Evolutionary conservation across 495 filamentous ascomycete genomes (phyloP).

Genomic region (Hypoxylon trugodes): DNA sequence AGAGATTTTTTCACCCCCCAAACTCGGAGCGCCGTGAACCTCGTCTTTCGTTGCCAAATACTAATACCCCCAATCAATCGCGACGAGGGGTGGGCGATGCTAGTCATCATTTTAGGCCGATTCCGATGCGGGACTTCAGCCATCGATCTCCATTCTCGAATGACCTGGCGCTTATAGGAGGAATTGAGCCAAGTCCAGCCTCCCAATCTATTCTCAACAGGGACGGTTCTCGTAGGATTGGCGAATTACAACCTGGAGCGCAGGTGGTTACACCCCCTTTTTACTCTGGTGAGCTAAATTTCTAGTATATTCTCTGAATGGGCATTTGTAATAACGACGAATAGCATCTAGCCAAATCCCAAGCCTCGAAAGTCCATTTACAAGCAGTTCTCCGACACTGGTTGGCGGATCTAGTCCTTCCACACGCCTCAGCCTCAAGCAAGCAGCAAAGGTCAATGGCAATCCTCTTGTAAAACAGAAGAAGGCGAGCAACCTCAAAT

Average conservation of each 20-base stretch:
- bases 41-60: conserved; percentile 32
- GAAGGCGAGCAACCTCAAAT: conserved; percentile 25
- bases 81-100: conserved; percentile 40
- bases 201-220: conserved; percentile 10
- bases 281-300: conserved; percentile 42
- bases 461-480: conserved; percentile 21
- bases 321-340: conserved; percentile 23
- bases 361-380: conserved; percentile 18
- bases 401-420: conserved; percentile 51
- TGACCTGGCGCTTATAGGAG: background rate
- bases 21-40: conserved; percentile 12
- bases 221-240: conserved; percentile 28
- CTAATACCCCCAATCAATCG: conserved; percentile 13
- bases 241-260: conserved; percentile 38
- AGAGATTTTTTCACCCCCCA: background rate
- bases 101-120: conserved; percentile 39
- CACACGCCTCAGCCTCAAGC: conserved; percentile 44
- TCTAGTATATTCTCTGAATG: background rate
- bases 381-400: conserved; percentile 47
- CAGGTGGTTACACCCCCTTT: conserved; percentile 46
- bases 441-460: conserved; percentile 18
- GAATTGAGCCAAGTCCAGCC: conserved; percentile 14
- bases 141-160: conserved; percentile 17
- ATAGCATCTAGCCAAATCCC: conserved; percentile 32
- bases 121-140: conserved; percentile 4